phyloP scores from a whole-genome alignment of 371 early-diverging fungal genomes.

The Neoconidiobolus thromboides region DNA sequence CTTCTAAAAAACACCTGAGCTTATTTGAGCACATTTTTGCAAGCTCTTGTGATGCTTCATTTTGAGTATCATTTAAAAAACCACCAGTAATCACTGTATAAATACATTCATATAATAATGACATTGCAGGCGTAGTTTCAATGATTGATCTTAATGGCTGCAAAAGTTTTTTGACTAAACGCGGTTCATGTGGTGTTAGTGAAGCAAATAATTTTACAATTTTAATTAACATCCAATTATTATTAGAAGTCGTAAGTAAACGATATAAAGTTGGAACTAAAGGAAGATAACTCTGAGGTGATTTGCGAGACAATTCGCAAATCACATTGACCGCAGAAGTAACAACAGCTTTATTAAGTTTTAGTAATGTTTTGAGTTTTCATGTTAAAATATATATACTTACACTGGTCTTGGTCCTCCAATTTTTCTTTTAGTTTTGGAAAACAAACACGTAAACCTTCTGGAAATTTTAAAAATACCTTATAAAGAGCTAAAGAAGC shows the following conservation, averaged over 20 bases:
- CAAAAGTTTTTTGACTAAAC: slow-evolving; percentile 73
- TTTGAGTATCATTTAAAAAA: slow-evolving; percentile 40
- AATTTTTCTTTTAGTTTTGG: slow-evolving; percentile 73
- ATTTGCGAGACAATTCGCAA: slow-evolving; percentile 81
- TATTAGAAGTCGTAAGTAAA: slow-evolving; percentile 63
- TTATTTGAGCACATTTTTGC: slow-evolving; percentile 75
- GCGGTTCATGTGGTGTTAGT: slow-evolving; percentile 80
- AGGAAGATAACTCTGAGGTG: slow-evolving; percentile 77
- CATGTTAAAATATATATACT: slow-evolving; percentile 9
- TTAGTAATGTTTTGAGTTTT: background rate
- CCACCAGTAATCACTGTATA: slow-evolving; percentile 80
- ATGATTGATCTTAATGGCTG: slow-evolving; percentile 68
- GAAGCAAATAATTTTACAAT: slow-evolving; percentile 90
- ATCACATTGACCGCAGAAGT: slow-evolving; percentile 83
- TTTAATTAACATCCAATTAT: slow-evolving; percentile 97
- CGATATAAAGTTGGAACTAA: slow-evolving; percentile 86
- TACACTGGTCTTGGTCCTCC: slow-evolving; percentile 83
- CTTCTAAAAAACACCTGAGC: slow-evolving; percentile 63
- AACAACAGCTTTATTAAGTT: slow-evolving; percentile 44
- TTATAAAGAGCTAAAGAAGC: slow-evolving; percentile 75
- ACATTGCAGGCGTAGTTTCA: slow-evolving; percentile 78
- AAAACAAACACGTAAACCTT: slow-evolving; percentile 65
- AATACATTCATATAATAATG: slow-evolving; percentile 86
- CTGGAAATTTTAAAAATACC: slow-evolving; percentile 75
- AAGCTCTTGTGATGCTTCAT: slow-evolving; percentile 34